phyloP scores from a whole-genome alignment of 75 land plant species.

The Pinus tabuliformis region DNA sequence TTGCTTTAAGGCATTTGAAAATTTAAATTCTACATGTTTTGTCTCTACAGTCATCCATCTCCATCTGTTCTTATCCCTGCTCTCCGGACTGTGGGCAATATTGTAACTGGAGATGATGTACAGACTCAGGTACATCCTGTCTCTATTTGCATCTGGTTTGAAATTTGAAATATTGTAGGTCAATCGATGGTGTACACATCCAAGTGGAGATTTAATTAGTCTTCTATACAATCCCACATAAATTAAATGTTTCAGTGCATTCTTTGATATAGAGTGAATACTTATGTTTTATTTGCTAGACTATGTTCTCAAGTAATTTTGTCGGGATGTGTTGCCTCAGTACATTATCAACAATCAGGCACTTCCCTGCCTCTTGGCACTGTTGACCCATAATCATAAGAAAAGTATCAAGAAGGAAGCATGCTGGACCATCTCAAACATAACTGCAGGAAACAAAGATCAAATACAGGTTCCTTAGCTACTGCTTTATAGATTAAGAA shows the following conservation, averaged over 20 bases:
- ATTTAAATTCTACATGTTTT: neutral
- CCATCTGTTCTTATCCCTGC: slow-evolving; percentile 64
- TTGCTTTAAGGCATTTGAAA: no score
- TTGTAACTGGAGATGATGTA: slow-evolving; percentile 72
- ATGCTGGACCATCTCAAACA: slow-evolving; percentile 63
- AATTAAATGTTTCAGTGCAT: no score
- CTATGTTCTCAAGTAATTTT: no score
- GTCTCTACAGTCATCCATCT: slow-evolving; percentile 44
- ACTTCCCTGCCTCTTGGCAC: slow-evolving; percentile 38
- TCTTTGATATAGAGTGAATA: no score
- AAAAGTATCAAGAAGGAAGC: slow-evolving; percentile 66
- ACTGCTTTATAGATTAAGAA: neutral
- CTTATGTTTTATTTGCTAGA: no score
- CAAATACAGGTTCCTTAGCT: slow-evolving; percentile 44
- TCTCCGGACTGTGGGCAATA: slow-evolving; percentile 66
- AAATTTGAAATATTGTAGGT: no score
- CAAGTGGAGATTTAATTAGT: no score
- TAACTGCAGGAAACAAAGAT: slow-evolving; percentile 61
- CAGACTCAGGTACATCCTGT: slow-evolving; percentile 53
- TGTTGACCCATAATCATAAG: slow-evolving; percentile 48
- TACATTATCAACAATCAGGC: slow-evolving; percentile 49
- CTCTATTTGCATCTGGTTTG: no score
- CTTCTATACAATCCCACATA: no score
- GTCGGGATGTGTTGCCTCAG: slow-evolving; percentile 49
- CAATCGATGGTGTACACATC: no score